Evolutionary conservation across 345 rosid genomes (phyloP).

Genomic region (Eucalyptus virginea): DNA sequence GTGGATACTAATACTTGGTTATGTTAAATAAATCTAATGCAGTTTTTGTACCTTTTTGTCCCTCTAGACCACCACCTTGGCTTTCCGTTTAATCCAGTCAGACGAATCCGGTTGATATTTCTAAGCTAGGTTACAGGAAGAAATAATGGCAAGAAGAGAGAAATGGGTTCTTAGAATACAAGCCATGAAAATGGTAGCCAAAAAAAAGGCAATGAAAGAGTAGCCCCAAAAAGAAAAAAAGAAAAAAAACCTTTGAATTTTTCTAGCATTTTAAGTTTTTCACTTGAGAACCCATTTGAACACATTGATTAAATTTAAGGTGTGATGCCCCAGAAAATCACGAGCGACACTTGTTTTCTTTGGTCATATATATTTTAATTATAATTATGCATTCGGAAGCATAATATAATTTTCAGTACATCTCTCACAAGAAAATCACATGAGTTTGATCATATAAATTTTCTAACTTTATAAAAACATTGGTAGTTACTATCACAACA

Average conservation of each 20-base stretch:
- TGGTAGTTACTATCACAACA: background rate
- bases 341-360: fast-evolving
- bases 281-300: background rate
- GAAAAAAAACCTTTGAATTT: background rate
- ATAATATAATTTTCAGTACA: background rate
- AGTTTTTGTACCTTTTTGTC: no score
- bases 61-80: background rate
- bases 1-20: background rate
- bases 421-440: background rate
- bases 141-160: background rate
- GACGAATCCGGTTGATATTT: background rate
- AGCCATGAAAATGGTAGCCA: background rate
- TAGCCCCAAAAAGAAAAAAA: background rate
- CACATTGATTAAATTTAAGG: no score
- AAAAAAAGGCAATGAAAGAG: background rate
- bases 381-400: no score
- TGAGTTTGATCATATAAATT: background rate
- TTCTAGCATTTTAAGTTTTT: background rate
- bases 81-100: background rate
- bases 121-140: background rate
- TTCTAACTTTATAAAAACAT: background rate
- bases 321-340: background rate
- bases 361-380: background rate
- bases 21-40: background rate
- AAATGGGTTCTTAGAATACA: background rate